Evolutionary conservation across 148 eudicot genomes (phyloP).

Genomic region (Persicaria maculosa): DNA sequence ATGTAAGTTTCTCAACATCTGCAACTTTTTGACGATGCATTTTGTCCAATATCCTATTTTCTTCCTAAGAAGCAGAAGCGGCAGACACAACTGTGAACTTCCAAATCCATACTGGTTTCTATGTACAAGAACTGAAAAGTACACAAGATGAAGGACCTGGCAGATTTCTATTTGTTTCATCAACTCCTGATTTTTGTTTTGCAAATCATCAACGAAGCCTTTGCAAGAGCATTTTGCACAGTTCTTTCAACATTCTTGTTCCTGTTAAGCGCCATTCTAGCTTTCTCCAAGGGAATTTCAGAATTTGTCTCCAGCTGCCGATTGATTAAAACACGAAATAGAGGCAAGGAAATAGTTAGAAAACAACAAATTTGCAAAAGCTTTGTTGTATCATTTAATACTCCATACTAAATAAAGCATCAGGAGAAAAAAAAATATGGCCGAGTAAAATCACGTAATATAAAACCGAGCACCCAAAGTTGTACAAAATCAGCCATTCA

Average conservation of each 20-base stretch:
- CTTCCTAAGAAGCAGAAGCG: slow-evolving; percentile 33
- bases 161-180: slow-evolving; percentile 83
- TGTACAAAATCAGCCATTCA: not conserved
- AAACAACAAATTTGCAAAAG: not conserved
- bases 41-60: slow-evolving; percentile 69
- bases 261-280: slow-evolving; percentile 60
- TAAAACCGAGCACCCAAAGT: not conserved
- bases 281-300: slow-evolving; percentile 75
- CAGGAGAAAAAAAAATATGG: not conserved
- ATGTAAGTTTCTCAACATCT: slow-evolving; percentile 72
- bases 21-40: slow-evolving; percentile 80
- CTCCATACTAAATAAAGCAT: not conserved
- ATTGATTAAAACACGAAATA: not conserved
- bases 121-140: not conserved
- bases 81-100: slow-evolving; percentile 2
- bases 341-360: too few relatives aligned
- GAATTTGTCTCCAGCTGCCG: slow-evolving; percentile 83
- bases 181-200: slow-evolving; percentile 76
- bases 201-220: slow-evolving; percentile 88
- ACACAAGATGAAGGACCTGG: slow-evolving; percentile 35
- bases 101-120: not conserved
- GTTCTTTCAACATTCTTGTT: slow-evolving; percentile 77
- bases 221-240: slow-evolving; percentile 63
- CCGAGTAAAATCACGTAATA: not conserved
- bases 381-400: not conserved